Base-by-base conservation (phyloP, 208 protist species). In the Acanthamoeba lenticulata region DNA sequence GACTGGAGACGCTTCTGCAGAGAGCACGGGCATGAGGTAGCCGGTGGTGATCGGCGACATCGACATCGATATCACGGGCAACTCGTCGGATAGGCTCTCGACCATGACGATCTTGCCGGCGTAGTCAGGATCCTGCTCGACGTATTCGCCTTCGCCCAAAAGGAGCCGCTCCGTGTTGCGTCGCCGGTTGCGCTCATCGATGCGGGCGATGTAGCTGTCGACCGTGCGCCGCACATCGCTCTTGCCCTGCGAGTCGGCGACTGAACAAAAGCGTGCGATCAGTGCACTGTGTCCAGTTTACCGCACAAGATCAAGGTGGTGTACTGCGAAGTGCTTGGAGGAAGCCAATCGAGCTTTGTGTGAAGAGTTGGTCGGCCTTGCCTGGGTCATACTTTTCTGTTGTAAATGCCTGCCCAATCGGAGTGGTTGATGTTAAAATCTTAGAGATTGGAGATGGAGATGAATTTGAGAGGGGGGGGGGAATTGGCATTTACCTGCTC, bases 281-380 rank as follows among this genome's bases (percentile, higher is more conserved):
- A n/a, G n/a, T n/a, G n/a, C n/a, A n/a, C n/a, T 60, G 21, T 21
- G 21, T 60, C 21, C 21, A 60, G 52, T 21, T 27, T 60, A 21
- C 11, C n/a, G 65, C n/a, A 19, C 65, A 60, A 60, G 21, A 60
- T 11, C 21, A 60, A 60, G 38, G 69, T 0, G 0, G 69, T 47
- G 27, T 81, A 67, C 60, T 67, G 4, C 69, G 69, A 21, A 81
- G 34, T 0, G 69, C 69, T 21, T 81, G 69, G 21, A 81, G 69
- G 24, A 81, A 81, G 4, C 21, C 17, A 15, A 81, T 81, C 1
- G 69, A 81, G 21, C 69, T 81, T 21, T 81, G 69, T 11, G 34
- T 81, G 19, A 81, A 81, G 34, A 81, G 69, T 29, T 81, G 69
- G 21, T 81, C 69, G 21, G 69, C 69, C 69, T 29, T 81, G 21